These are phyloP conservation scores for Populus alba DNA, from an alignment of 345 rosid genomes.

Conservation along the genomic window DNA sequence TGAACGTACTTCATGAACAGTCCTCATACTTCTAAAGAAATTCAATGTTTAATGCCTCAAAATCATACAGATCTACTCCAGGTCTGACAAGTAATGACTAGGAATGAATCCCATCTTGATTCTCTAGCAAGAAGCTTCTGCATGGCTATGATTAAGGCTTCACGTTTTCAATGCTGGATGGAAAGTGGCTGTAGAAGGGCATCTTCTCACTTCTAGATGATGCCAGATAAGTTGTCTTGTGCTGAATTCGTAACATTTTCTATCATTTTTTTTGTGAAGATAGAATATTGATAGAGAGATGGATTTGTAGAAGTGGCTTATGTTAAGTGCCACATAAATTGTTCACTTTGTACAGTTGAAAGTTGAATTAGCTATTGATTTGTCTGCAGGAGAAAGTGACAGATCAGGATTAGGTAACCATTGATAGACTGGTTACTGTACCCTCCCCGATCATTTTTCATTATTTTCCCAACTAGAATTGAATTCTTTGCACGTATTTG, in stretches of 20 bases:
- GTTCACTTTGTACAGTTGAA: slow-evolving; percentile 26
- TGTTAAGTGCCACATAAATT: slow-evolving; percentile 20
- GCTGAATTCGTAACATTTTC: not conserved
- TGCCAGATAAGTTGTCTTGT: not conserved
- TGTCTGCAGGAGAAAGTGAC: not conserved
- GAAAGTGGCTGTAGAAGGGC: not conserved
- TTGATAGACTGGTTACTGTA: not conserved
- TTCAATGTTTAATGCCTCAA: not conserved
- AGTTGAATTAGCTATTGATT: not conserved
- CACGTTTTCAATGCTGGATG: not conserved
- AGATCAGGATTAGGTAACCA: slow-evolving; percentile 1
- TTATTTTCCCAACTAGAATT: not conserved
- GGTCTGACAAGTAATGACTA: not conserved
- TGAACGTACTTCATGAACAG: slow-evolving; percentile 60
- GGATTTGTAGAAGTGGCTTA: slow-evolving; percentile 17
- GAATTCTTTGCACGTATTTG: slow-evolving; percentile 3
- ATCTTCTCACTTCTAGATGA: slow-evolving; percentile 9
- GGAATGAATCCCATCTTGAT: not conserved
- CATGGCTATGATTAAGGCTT: not conserved
- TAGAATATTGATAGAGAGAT: not conserved
- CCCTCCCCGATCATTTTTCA: not conserved
- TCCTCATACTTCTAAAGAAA: slow-evolving; percentile 56
- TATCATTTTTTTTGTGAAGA: slow-evolving; percentile 6
- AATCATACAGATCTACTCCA: not conserved
- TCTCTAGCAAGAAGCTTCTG: not conserved